These are phyloP conservation scores for Thelonectria blattea DNA, from an alignment of 2,329 filamentous ascomycete species.

Conservation along the genomic window DNA sequence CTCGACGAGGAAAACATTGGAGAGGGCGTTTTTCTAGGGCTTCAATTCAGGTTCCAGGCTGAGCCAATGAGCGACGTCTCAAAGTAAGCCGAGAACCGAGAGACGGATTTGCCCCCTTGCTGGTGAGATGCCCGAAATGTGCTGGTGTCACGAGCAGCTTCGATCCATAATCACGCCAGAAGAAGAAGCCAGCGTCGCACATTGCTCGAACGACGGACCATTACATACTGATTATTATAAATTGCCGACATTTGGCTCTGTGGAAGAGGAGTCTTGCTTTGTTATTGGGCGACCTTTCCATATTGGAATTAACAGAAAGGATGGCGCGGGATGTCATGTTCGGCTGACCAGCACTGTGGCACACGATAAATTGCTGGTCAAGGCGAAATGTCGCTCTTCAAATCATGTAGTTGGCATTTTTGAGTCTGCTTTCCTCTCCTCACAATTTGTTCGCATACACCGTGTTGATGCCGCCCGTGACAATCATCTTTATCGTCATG, in stretches of 20 bases:
- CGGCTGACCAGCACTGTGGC: background rate
- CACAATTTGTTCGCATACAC: constrained; percentile 48
- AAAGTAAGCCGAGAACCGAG: background rate
- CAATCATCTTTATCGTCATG: constrained; percentile 61
- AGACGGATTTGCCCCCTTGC: no score
- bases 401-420: background rate
- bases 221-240: background rate
- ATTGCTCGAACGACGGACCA: background rate
- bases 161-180: background rate
- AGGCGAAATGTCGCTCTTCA: no score
- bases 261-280: background rate
- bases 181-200: background rate
- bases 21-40: no score
- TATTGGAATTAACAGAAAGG: background rate
- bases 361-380: background rate
- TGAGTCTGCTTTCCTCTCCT: background rate
- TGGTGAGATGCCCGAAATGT: background rate
- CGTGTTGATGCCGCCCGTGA: constrained; percentile 42
- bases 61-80: background rate
- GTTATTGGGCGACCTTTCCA: background rate
- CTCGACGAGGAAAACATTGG: no score
- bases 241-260: background rate
- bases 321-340: background rate
- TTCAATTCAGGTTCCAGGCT: background rate
- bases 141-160: background rate